Evolutionary conservation across 768 basidiomycete species (phyloP).

Genomic region (Tricholoma saponaceum): DNA sequence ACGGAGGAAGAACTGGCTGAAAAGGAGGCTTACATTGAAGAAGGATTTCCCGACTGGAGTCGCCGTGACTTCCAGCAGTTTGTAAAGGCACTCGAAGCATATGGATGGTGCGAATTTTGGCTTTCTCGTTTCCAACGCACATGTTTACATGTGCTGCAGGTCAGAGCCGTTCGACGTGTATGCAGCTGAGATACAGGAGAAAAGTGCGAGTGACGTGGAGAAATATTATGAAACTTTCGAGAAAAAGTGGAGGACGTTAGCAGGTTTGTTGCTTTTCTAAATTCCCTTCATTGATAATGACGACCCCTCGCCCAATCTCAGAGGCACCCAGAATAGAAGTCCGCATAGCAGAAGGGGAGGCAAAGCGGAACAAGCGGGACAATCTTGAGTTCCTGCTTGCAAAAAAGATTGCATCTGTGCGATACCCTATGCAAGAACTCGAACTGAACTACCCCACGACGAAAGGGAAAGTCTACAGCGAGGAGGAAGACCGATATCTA

Average conservation of each 20-base stretch:
- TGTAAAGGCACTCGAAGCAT: conserved; percentile 56
- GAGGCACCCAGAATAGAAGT: conserved; percentile 79
- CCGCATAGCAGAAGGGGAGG: conserved; percentile 87
- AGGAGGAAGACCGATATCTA: conserved; percentile 96
- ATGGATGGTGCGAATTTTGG: conserved; percentile 64
- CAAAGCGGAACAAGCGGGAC: conserved; percentile 82
- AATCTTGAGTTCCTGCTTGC: conserved; percentile 75
- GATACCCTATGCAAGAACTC: conserved; percentile 95
- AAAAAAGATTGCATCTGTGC: conserved; percentile 77
- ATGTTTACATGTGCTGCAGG: conserved; percentile 33
- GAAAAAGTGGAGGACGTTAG: conserved; percentile 83
- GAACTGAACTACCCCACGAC: conserved; percentile 94
- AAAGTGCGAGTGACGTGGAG: conserved; percentile 73
- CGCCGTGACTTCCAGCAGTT: conserved; percentile 93
- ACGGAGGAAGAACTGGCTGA: conserved; percentile 82
- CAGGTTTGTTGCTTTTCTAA: conserved; percentile 44
- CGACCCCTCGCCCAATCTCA: conserved; percentile 16
- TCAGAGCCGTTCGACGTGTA: conserved; percentile 63
- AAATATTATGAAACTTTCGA: conserved; percentile 82
- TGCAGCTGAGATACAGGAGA: conserved; percentile 80
- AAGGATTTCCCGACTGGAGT: conserved; percentile 91
- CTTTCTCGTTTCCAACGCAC: background rate
- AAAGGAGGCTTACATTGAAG: conserved; percentile 72
- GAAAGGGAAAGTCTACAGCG: conserved; percentile 94
- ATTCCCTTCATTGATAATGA: background rate